Conservation (phyloP, 768 basidiomycete species). For the Boletellus ananas region DNA sequence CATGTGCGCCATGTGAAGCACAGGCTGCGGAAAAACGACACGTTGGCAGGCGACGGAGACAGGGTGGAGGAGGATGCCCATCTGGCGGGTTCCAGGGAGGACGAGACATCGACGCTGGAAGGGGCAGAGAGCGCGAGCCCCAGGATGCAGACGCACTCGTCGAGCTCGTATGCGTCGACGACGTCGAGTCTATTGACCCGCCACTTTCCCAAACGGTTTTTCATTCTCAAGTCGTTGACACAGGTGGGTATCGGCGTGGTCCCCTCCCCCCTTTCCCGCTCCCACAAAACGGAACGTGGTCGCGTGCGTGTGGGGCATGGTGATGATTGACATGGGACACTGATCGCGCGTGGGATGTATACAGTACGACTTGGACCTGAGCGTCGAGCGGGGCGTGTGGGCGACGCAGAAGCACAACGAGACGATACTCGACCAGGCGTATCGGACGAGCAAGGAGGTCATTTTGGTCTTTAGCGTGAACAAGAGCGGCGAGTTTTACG, state of each 20-base stretch:
- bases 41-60: conserved; percentile 9
- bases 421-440: conserved; percentile 87
- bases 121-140: neutral
- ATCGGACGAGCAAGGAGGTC: conserved; percentile 84
- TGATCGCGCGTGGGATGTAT: too few species aligned
- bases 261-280: too few species aligned
- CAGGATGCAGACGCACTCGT: conserved; percentile 36
- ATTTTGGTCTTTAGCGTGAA: conserved; percentile 91
- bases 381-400: conserved; percentile 79
- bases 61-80: too few species aligned
- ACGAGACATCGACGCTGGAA: conserved; percentile 15
- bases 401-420: conserved; percentile 94
- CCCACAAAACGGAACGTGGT: too few species aligned
- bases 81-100: too few species aligned
- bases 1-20: conserved; percentile 81
- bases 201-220: conserved; percentile 85
- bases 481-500: conserved; percentile 92
- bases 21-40: conserved; percentile 39
- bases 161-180: conserved; percentile 73
- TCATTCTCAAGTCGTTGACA: conserved; percentile 86
- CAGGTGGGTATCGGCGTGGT: conserved; percentile 45
- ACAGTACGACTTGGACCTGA: conserved; percentile 75
- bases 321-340: too few species aligned
- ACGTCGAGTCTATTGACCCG: conserved; percentile 73
- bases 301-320: too few species aligned